Evolutionary conservation across 768 basidiomycete genomes (phyloP).

Genomic region (Kwoniella newhampshirensis): DNA sequence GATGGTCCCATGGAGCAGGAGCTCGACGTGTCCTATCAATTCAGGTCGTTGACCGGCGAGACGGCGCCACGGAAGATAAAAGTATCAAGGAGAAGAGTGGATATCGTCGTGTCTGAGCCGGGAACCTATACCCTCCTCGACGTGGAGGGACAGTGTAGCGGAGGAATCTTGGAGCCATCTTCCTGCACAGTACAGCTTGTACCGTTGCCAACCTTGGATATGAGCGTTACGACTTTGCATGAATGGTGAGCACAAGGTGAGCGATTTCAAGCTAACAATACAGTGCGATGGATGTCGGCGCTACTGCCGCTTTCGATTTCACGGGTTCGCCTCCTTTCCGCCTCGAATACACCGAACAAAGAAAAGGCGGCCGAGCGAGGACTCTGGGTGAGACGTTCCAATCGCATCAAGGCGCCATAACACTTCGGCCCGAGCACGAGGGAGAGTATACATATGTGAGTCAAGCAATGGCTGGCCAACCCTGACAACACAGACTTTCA

Average conservation of each 20-base stretch:
- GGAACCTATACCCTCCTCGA: conserved; percentile 74
- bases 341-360: conserved; percentile 72
- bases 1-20: conserved; percentile 56
- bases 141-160: conserved; percentile 74
- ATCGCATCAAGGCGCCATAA: conserved; percentile 72
- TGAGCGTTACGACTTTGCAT: conserved; percentile 83
- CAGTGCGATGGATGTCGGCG: conserved; percentile 71
- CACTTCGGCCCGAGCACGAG: conserved; percentile 80
- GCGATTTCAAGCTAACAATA: not conserved
- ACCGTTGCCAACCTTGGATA: conserved; percentile 76
- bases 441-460: conserved; percentile 78
- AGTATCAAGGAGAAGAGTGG: conserved; percentile 54
- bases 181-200: conserved; percentile 63
- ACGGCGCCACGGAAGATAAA: conserved; percentile 67
- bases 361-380: conserved; percentile 58
- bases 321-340: conserved; percentile 87
- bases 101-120: conserved; percentile 58
- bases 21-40: conserved; percentile 62
- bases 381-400: conserved; percentile 58
- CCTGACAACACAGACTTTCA: conserved; percentile 57
- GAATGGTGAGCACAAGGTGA: conserved; percentile 65
- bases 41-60: conserved; percentile 61
- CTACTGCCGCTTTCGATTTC: conserved; percentile 79
- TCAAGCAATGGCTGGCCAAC: not conserved
- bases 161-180: conserved; percentile 80